phyloP scores from a whole-genome alignment of 1,284 basidiomycete genomes.

The Meira nashicola region DNA sequence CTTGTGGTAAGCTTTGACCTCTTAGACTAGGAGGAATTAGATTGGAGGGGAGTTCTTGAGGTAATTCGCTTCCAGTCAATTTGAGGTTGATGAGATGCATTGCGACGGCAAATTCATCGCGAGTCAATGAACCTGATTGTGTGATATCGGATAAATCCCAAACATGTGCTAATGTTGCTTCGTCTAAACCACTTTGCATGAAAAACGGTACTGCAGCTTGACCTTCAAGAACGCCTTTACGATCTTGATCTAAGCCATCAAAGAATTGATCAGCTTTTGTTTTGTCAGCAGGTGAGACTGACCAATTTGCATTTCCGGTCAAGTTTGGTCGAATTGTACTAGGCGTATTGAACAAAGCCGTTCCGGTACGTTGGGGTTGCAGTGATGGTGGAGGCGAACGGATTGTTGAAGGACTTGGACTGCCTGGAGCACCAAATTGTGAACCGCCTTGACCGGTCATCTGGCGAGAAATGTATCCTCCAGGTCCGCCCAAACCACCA shows the following conservation, averaged over 20 bases:
- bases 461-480: slow-evolving; percentile 24
- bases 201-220: slow-evolving; percentile 94
- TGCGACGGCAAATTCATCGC: slow-evolving; percentile 93
- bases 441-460: slow-evolving; percentile 23
- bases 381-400: slow-evolving; percentile 40
- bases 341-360: slow-evolving; percentile 12
- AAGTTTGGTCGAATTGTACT: neutral
- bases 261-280: slow-evolving; percentile 76
- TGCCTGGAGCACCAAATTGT: slow-evolving; percentile 14
- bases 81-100: slow-evolving; percentile 89
- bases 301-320: slow-evolving; percentile 61
- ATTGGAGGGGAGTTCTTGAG: slow-evolving; percentile 65
- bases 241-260: slow-evolving; percentile 70
- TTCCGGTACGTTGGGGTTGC: slow-evolving; percentile 55
- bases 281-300: slow-evolving; percentile 78
- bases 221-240: slow-evolving; percentile 79
- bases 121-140: slow-evolving; percentile 78
- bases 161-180: slow-evolving; percentile 77
- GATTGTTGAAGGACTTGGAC: neutral
- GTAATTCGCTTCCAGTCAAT: slow-evolving; percentile 72
- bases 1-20: slow-evolving; percentile 36
- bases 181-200: slow-evolving; percentile 81
- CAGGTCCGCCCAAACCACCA: too few species aligned
- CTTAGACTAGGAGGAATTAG: slow-evolving; percentile 79
- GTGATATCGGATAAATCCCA: slow-evolving; percentile 95